These are phyloP conservation scores for Candida maesae DNA, from an alignment of 805 yeast species.

Conservation along the genomic window DNA sequence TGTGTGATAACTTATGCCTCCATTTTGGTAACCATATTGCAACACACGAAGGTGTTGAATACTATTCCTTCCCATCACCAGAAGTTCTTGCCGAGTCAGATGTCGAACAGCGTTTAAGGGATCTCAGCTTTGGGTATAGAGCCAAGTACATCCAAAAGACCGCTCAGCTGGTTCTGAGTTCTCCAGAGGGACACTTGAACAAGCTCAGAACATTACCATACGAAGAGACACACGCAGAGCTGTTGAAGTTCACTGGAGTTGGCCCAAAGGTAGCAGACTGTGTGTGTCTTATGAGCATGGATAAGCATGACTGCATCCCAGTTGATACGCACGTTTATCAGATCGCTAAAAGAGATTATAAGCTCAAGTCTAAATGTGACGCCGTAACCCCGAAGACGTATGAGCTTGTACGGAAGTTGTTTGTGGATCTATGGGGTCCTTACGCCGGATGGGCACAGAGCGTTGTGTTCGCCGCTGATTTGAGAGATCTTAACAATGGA, in stretches of 20 bases:
- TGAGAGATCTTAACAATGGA: slow-evolving; percentile 68
- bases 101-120: slow-evolving; percentile 44
- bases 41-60: slow-evolving; percentile 47
- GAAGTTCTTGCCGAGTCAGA: slow-evolving; percentile 37
- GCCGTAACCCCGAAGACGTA: slow-evolving; percentile 29
- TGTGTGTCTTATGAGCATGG: slow-evolving; percentile 86
- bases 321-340: slow-evolving; percentile 94
- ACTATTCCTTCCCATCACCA: slow-evolving; percentile 75
- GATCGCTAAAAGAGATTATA: slow-evolving; percentile 80
- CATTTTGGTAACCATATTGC: slow-evolving; percentile 65
- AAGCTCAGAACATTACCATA: slow-evolving; percentile 44
- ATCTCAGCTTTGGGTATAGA: slow-evolving; percentile 77
- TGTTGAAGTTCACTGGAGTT: slow-evolving; percentile 75
- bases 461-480: slow-evolving; percentile 84
- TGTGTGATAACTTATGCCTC: slow-evolving; percentile 77
- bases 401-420: slow-evolving; percentile 50
- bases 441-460: slow-evolving; percentile 99
- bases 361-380: slow-evolving; percentile 37
- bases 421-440: slow-evolving; percentile 74
- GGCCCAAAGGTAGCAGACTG: slow-evolving; percentile 99
- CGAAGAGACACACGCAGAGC: slow-evolving; percentile 50
- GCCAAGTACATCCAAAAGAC: slow-evolving; percentile 85
- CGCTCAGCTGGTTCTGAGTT: slow-evolving; percentile 42
- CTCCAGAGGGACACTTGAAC: slow-evolving; percentile 33
- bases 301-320: slow-evolving; percentile 84